Evolutionary conservation across 352 stramenopile genomes (phyloP).

Genomic region (Phytophthora citricola): DNA sequence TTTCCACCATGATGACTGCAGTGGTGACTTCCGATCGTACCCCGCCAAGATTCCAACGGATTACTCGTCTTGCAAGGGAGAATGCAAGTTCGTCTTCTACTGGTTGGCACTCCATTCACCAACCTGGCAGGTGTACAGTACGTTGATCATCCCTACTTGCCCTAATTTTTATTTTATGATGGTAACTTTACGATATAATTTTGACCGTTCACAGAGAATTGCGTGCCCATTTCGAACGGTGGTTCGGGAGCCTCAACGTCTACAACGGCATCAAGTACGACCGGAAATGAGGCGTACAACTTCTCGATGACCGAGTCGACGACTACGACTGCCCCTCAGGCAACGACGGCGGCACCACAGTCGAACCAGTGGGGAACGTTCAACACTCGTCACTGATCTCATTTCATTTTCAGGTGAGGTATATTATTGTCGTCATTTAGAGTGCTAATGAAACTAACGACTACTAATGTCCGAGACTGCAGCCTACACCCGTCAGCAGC

Average conservation of each 20-base stretch:
- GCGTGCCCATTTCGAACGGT: constrained; percentile 38
- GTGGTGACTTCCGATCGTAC: constrained; percentile 40
- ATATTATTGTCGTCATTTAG: too few relatives aligned
- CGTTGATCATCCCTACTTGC: background rate
- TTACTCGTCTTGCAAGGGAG: constrained; percentile 54
- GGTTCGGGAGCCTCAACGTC: constrained; percentile 8
- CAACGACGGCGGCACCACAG: background rate
- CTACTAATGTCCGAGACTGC: too few relatives aligned
- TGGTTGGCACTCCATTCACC: constrained; percentile 52
- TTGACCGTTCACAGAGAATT: constrained; percentile 29
- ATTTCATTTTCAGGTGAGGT: background rate
- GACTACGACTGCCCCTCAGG: background rate
- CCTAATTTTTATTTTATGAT: background rate
- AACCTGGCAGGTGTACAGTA: constrained; percentile 57
- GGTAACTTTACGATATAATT: background rate
- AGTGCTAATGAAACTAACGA: too few relatives aligned
- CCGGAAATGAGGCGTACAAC: constrained; percentile 4
- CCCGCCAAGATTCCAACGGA: constrained; percentile 57
- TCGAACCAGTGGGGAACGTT: constrained; percentile 9
- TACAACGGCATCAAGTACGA: background rate
- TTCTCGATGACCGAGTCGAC: background rate
- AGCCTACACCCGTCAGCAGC: too few relatives aligned
- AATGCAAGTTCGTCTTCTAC: constrained; percentile 61
- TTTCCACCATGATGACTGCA: constrained; percentile 59
- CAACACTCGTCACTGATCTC: constrained; percentile 2